Evolutionary conservation across 2,329 filamentous ascomycete genomes (phyloP).

Genomic region (Tolypocladium tropicale): DNA sequence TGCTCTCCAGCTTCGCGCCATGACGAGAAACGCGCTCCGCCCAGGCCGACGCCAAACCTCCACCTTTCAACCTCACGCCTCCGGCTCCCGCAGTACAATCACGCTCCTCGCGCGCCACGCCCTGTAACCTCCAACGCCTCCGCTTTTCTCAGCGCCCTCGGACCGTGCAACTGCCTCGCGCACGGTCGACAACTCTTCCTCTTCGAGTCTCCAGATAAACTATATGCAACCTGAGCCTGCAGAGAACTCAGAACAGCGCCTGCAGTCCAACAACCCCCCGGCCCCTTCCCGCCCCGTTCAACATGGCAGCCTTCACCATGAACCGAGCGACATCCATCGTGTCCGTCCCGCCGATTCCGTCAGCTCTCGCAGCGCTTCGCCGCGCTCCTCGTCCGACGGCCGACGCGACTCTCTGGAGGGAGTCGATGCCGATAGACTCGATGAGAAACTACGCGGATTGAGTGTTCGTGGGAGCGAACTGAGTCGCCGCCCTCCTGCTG

Average conservation of each 20-base stretch:
- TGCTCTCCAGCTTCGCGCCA: not conserved
- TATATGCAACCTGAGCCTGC: conserved; percentile 55
- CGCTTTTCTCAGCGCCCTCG: conserved; percentile 6
- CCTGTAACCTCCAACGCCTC: not conserved
- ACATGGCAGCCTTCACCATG: conserved; percentile 45
- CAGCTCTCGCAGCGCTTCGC: conserved; percentile 24
- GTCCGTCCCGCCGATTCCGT: conserved; percentile 11
- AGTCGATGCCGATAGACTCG: conserved; percentile 32
- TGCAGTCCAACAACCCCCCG: conserved; percentile 24
- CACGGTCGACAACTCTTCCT: conserved; percentile 33
- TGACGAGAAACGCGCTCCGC: not conserved
- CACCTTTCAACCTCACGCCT: conserved; percentile 4
- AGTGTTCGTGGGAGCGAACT: conserved; percentile 23
- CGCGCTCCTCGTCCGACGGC: conserved; percentile 20
- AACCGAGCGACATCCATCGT: conserved; percentile 26
- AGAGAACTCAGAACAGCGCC: conserved; percentile 33
- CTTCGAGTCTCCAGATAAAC: conserved; percentile 30
- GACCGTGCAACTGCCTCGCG: conserved; percentile 42
- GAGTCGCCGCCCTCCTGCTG: conserved; percentile 18
- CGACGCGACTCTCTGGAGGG: conserved; percentile 17
- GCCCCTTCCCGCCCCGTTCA: conserved; percentile 29
- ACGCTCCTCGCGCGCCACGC: not conserved
- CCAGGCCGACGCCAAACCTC: not conserved
- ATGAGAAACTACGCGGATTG: conserved; percentile 43
- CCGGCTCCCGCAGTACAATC: conserved; percentile 1